A percentile compares a stretch with the other conserved stretches of the same genome.
phyloP scores from a whole-genome alignment of 116 monocot species.

The Papilionanthe hybrid region DNA sequence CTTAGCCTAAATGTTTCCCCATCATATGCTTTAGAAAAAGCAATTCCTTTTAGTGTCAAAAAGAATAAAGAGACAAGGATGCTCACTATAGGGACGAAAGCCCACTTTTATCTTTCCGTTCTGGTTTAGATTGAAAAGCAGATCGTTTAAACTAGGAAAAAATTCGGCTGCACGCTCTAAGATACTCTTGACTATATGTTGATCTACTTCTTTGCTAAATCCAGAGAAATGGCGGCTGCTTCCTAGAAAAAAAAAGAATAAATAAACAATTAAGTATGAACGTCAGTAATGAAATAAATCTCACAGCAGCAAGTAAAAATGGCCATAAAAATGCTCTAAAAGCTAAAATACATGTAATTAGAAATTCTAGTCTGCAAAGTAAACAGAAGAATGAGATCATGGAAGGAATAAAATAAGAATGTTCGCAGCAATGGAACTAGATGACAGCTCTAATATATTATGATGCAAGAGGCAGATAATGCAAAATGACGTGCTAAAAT shows the following conservation, averaged over 20 bases:
- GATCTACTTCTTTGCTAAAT: slow-evolving; percentile 55
- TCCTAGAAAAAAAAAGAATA: slow-evolving; percentile 26
- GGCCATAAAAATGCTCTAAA: background rate
- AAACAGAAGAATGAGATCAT: background rate
- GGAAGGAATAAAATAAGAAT: background rate
- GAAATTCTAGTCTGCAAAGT: background rate
- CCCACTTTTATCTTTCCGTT: slow-evolving; percentile 57
- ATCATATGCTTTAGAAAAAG: background rate
- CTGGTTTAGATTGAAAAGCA: slow-evolving; percentile 22
- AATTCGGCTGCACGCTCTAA: slow-evolving; percentile 62
- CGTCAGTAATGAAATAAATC: background rate
- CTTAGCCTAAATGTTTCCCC: background rate
- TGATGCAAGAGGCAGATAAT: background rate
- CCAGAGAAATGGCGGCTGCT: slow-evolving; percentile 89
- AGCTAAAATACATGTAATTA: background rate
- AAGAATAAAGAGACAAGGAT: slow-evolving; percentile 4
- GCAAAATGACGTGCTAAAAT: background rate
- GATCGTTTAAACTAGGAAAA: slow-evolving; percentile 48
- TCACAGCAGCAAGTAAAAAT: too few species aligned
- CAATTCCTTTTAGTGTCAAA: background rate
- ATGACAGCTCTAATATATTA: background rate
- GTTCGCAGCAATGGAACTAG: background rate
- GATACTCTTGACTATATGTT: slow-evolving; percentile 51
- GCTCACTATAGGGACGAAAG: slow-evolving; percentile 78
- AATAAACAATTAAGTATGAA: background rate